A percentile compares a stretch with the other conserved stretches of the same genome.
Evolutionary conservation across 805 yeast genomes (phyloP).

Genomic region (Metschnikowia peoriensis): DNA sequence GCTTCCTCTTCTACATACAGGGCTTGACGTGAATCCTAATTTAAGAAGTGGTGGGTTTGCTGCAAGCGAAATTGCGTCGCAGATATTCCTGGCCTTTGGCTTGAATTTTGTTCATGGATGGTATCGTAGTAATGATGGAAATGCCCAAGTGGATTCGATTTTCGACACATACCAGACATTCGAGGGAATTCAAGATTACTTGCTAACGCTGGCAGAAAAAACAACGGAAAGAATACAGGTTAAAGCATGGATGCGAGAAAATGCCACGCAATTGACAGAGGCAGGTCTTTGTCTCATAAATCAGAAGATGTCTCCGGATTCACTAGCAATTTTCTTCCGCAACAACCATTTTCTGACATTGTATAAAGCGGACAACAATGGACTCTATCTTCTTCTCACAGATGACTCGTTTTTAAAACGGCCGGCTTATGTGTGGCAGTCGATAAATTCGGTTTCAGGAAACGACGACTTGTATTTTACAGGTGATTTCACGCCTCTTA

Average conservation of each 20-base stretch:
- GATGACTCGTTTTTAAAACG: conserved; percentile 60
- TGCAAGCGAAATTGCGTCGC: conserved; percentile 48
- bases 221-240: conserved; percentile 18
- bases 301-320: conserved; percentile 46
- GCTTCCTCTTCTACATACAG: conserved; percentile 66
- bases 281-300: conserved; percentile 56
- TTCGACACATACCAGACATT: conserved; percentile 28
- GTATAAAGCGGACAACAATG: conserved; percentile 46
- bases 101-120: conserved; percentile 80
- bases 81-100: conserved; percentile 57
- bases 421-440: conserved; percentile 73
- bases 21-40: conserved; percentile 69
- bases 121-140: conserved; percentile 37
- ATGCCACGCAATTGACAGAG: conserved; percentile 74
- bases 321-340: conserved; percentile 73
- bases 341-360: conserved; percentile 87
- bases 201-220: conserved; percentile 30
- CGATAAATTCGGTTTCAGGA: conserved; percentile 65
- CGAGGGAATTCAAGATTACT: conserved; percentile 58
- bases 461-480: conserved; percentile 64
- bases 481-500: conserved; percentile 58
- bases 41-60: conserved; percentile 53
- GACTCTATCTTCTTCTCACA: conserved; percentile 65
- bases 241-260: conserved; percentile 47
- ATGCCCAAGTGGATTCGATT: conserved; percentile 12